Base-by-base conservation (phyloP, 73 alveolate species). In the Paramecium tetraurelia region DNA sequence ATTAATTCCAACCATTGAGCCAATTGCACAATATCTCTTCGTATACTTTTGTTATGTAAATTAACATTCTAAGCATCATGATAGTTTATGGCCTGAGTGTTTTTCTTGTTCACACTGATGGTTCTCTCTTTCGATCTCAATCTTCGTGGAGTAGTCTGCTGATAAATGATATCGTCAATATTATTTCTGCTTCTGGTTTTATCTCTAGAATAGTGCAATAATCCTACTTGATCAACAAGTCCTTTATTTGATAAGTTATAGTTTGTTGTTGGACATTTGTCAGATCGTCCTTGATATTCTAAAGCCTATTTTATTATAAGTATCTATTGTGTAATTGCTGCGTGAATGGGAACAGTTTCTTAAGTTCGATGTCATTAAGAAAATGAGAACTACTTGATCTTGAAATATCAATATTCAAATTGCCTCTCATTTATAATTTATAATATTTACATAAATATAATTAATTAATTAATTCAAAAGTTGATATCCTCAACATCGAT, bases 401-500 rank as follows among this genome's bases (percentile, higher is more conserved):
- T 18, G 69, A 18, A 4, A 53, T 53, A 53, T 53, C 69, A n/a
- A 53, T 53, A 53, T 53, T 53, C 69, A 53, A 53, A 53, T 53
- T 53, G 69, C 69, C 27, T 63, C 48, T 63, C 84, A 63, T 63
- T 5, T 12, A 24, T 63, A 31, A 63, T 31, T 21, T 63, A 27
- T 63, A 63, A 63, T 63, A 53, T 53, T 53, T 53, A 53, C 31
- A 53, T 53, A 53, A n/a, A 53, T 53, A 53, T 53, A 53, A 18
- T 18, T 18, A 53, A 53, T 53, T 53, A 53, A 53, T 53, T 53
- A 59, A 63, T 31, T 63, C 84, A 75, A 75, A 75, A 75, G 46
- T 75, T 41, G 24, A 75, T 41, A 35, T 75, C 87, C 21, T 75
- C 87, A 75, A 75, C 59, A 75, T 75, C 87, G 6, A 75, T 38